phyloP scores from a whole-genome alignment of 164 flowering plant genomes.

The Aristolochia contorta region DNA sequence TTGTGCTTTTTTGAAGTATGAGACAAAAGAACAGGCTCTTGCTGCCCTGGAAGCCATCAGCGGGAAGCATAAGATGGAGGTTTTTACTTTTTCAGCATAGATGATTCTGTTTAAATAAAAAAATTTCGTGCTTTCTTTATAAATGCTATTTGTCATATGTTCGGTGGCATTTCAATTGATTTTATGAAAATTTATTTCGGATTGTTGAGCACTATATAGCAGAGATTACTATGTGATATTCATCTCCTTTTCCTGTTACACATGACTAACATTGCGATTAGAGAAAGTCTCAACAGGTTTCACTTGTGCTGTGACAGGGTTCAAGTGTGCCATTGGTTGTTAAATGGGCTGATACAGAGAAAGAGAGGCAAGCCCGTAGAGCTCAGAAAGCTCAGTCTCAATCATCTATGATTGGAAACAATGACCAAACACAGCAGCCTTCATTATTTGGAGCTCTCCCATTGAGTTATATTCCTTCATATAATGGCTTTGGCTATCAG shows the following conservation, averaged over 20 bases:
- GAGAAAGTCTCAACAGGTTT: neutral
- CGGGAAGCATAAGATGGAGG: slow-evolving; percentile 98
- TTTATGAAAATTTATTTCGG: neutral
- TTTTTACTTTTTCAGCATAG: slow-evolving; percentile 19
- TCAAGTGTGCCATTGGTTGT: slow-evolving; percentile 93
- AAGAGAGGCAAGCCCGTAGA: slow-evolving; percentile 89
- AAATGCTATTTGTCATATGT: neutral
- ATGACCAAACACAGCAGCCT: slow-evolving; percentile 58
- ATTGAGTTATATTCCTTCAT: slow-evolving; percentile 70
- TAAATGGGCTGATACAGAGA: slow-evolving; percentile 99
- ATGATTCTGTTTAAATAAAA: neutral
- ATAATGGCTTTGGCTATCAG: slow-evolving; percentile 93
- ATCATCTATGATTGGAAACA: slow-evolving; percentile 34
- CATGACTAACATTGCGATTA: neutral
- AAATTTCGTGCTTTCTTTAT: neutral
- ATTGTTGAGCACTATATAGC: neutral
- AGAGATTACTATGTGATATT: neutral
- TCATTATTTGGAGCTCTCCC: slow-evolving; percentile 86
- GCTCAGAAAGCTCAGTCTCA: slow-evolving; percentile 84
- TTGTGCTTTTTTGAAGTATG: slow-evolving; percentile 95
- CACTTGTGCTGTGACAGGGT: slow-evolving; percentile 39
- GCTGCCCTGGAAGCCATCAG: slow-evolving; percentile 81
- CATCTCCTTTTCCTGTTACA: neutral
- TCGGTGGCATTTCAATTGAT: neutral
- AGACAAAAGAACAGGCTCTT: slow-evolving; percentile 93